phyloP scores from a whole-genome alignment of 768 basidiomycete species.

The Pleurotus eryngii region DNA sequence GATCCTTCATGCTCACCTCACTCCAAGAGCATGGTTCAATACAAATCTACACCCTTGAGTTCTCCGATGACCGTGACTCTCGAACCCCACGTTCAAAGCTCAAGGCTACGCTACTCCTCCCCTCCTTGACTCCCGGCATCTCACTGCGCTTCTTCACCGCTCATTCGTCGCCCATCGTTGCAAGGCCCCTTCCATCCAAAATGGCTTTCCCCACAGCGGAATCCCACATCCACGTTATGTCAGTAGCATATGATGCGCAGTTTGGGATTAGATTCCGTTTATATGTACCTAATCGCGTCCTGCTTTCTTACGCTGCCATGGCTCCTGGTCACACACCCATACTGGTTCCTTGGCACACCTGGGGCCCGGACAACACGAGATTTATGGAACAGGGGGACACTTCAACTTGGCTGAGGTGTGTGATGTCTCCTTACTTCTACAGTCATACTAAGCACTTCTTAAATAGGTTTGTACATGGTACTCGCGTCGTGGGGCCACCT shows the following conservation, averaged over 20 bases:
- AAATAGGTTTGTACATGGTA: neutral
- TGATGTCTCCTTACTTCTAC: neutral
- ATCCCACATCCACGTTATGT: constrained; percentile 10
- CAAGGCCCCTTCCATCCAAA: constrained; percentile 16
- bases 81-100: neutral
- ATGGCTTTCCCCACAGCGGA: constrained; percentile 20
- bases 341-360: constrained; percentile 10
- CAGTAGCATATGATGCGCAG: neutral
- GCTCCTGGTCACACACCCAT: no score
- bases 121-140: constrained; percentile 8
- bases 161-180: constrained; percentile 33
- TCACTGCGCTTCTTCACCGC: constrained; percentile 18
- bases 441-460: no score
- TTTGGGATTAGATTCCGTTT: constrained; percentile 1
- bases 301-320: constrained; percentile 7
- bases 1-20: constrained; percentile 41
- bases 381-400: constrained; percentile 7
- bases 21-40: constrained; percentile 31
- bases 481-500: neutral
- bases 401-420: constrained; percentile 13
- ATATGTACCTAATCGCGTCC: constrained; percentile 12
- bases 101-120: constrained; percentile 15
- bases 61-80: neutral
- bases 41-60: constrained; percentile 39
- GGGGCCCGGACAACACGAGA: constrained; percentile 15